Evolutionary conservation across 1,284 basidiomycete genomes (phyloP), one percentile per base, ranked within the genome.

Genomic region (Moesziomyces sp.): DNA sequence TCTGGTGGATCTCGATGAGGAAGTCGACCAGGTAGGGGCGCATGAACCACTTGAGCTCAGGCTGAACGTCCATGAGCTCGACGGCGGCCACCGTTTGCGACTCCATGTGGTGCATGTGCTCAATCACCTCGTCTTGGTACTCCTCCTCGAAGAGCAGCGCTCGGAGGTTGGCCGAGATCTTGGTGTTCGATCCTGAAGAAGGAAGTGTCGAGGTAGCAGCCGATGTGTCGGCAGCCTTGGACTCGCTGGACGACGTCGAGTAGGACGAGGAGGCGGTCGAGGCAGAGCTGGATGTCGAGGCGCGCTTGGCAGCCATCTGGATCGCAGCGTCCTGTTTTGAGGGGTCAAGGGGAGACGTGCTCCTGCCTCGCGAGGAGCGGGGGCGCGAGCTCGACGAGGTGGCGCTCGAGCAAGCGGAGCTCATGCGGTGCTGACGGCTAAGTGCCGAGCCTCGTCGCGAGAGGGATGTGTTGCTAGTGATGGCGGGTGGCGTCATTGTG

Each of bases 21-120:
- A 99, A 99, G 85, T 99, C 97, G 82, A 99, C 94, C 46, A 99
- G 90, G 87, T 93, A 97, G 26, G 94, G 93, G n/a, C 97, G 93
- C 97, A 99, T 99, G 86, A 84, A 86, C 86, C 86, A 86, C 58
- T 85, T 89, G 79, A 98, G 93, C 86, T 98, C 96, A 24, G 97
- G 96, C 84, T 99, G 97, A 85, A 95, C 93, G 84, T 98, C 96
- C 93, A 99, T 99, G 53, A 94, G 92, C 74, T 94, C 90, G 50
- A 91, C 90, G 13, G 91, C 93, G 24, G 92, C 91, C 88, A 93
- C 91, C 43, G 95, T 98, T 81, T 87, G 89, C 60, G 88, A 88
- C 92, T 99, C 96, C 93, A 97, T 95, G 82, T 92, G 89, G 83
- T 92, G 91, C 96, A 99, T 97, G 86, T 97, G 96, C 63, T 88